Evolutionary conservation across 2,329 filamentous ascomycete species (phyloP), one percentile per base, ranked within the genome.

Genomic region (Annulohypoxylon truncatum): DNA sequence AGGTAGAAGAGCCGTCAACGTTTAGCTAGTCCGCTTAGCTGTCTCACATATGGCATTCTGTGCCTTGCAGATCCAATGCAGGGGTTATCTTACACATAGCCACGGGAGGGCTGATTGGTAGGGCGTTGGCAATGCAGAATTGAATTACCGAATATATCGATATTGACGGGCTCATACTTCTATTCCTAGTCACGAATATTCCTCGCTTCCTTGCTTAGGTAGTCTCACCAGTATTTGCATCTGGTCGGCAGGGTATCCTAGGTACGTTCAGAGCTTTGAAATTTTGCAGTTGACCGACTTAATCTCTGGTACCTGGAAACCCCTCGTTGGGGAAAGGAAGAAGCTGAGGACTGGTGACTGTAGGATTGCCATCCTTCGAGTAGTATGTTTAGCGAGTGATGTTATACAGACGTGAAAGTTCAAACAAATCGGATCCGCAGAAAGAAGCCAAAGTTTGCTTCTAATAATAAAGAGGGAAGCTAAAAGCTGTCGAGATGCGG

Each of bases 21-120:
- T 29, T 8, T 50, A 54, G 29, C 33, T 50, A 42, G 15, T 4
- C 52, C 40, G 13, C 48, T 55, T 51, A 20, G 35, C 20, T 66
- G 64, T 66, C 59, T 63, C 55, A 66, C 59, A 26, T 63, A 24
- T 29, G 44, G 33, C 22, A 59, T 63, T 55, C 64, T 26, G 40
- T 40, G 22, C 50, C 44, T 40, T 55, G 60, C 31, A 48, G 35
- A 66, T 60, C 64, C 35, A 29, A 66, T 63, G 54, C 54, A 63
- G 50, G 33, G 44, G 15, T 13, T 22, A 56, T 15, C 18, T 13
- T 18, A 47, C 18, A 50, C 35, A 13, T 44, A 13, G 22, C 51
- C 48, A 22, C 26, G 48, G 38, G 15, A 42, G 38, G 38, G 38
- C 38, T 63, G 53, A 53, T 52, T 48, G 40, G 47, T 29, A 61